A percentile compares a stretch with the other conserved stretches of the same genome.
These are phyloP conservation scores for Annulohypoxylon moriforme DNA, from an alignment of 495 filamentous ascomycete species.

Conservation along the genomic window DNA sequence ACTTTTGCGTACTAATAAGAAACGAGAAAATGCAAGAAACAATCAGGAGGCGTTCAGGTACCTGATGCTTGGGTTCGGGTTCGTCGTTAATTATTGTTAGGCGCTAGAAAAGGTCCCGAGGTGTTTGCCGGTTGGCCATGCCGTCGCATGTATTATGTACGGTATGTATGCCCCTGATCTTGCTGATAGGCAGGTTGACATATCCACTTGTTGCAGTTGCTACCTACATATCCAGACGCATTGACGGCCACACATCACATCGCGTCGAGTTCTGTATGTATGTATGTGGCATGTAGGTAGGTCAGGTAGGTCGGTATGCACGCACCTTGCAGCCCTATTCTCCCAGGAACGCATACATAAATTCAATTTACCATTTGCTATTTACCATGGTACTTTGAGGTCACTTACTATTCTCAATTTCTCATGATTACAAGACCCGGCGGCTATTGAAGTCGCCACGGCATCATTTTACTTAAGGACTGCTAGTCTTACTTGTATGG, in stretches of 20 bases:
- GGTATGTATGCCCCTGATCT: constrained; percentile 31
- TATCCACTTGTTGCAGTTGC: constrained; percentile 20
- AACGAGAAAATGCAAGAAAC: constrained; percentile 19
- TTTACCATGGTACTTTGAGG: constrained; percentile 12
- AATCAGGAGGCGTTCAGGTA: constrained; percentile 18
- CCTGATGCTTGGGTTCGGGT: constrained; percentile 31
- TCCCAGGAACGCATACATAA: constrained; percentile 25
- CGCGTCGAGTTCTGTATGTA: constrained; percentile 20
- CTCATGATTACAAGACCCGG: constrained; percentile 29
- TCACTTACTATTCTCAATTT: constrained; percentile 36
- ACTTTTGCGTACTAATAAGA: constrained; percentile 19
- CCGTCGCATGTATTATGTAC: constrained; percentile 3
- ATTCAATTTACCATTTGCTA: constrained; percentile 4
- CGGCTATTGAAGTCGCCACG: constrained; percentile 42
- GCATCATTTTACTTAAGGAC: constrained; percentile 25
- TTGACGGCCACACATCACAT: constrained; percentile 26
- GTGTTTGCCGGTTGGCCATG: constrained; percentile 34
- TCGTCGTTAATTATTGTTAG: constrained; percentile 26
- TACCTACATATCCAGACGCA: constrained; percentile 6
- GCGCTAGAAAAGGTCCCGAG: constrained; percentile 44
- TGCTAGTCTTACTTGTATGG: constrained; percentile 14
- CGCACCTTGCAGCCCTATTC: constrained; percentile 44
- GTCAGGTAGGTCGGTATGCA: background rate
- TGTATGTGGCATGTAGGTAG: constrained; percentile 12
- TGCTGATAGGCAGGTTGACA: constrained; percentile 21